Evolutionary conservation across 495 filamentous ascomycete species (phyloP), one percentile per base, ranked within the genome.

Genomic region (Pyrenula aspistea): DNA sequence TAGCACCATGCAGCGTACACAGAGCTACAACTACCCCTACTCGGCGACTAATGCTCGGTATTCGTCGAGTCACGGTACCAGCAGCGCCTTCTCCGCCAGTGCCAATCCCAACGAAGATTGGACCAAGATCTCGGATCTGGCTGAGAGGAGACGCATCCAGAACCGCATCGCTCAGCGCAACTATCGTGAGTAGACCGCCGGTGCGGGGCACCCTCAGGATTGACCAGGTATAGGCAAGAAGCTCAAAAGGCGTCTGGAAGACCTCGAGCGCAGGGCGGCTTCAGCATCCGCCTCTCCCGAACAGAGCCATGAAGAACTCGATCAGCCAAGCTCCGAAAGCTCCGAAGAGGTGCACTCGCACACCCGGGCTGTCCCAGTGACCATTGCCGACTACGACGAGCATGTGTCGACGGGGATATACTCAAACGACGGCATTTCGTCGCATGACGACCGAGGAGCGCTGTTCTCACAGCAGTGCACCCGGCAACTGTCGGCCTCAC

Each of bases 111-210:
- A 95, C 62, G 92, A 97, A 72, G 92, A 97, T 75, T 97, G 92
- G 92, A 97, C 92, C 66, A 93, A 97, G 82, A 96, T 97, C 71
- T 96, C 93, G 50, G 92, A 97, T 67, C 80, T 96, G 48, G 92
- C 92, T 55, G 92, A 96, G 74, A 83, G 92, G 61, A 78, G 92
- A 66, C 79, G 92, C 65, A 96, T 97, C 73, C 92, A 97, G 73
- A 97, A 97, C 73, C 83, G 92, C 53, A 97, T 97, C 72, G 92
- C 92, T 49, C 92, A 97, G 73, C 86, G 92, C 57, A 97, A 97
- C 75, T 97, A 97, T 75, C 92, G 92, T 96, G 79, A 69, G 91
- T 88, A 21, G 49, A 60, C 59, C 49, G 24, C 23, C 51, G 50
- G 53, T 36, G n/a, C 25, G n/a, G 24, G 23, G 1, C 20, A 11